A percentile compares a stretch with the other conserved stretches of the same genome.
phyloP scores from a whole-genome alignment of 2,329 filamentous ascomycete genomes.

The Sporothrix luriei region DNA sequence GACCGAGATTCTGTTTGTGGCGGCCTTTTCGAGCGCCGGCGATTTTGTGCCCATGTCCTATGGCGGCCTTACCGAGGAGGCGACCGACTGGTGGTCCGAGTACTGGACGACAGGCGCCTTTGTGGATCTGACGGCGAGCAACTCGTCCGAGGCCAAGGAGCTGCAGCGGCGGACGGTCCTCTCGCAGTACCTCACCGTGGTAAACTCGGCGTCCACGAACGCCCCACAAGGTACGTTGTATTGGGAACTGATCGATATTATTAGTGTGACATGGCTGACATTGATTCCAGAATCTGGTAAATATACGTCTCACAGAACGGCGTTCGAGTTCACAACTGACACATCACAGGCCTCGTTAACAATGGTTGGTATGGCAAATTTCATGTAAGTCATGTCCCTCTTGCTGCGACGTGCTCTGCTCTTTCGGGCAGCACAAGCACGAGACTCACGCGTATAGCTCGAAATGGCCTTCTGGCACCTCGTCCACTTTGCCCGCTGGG shows the following conservation, averaged over 20 bases:
- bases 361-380: constrained; percentile 62
- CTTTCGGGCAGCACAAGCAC: background rate
- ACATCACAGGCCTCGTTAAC: constrained; percentile 50
- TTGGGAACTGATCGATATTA: constrained; percentile 31
- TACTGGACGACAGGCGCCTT: constrained; percentile 58
- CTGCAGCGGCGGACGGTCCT: constrained; percentile 57
- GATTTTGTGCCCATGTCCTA: constrained; percentile 38
- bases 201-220: constrained; percentile 55
- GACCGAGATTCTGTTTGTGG: constrained; percentile 41
- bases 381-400: constrained; percentile 43
- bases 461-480: constrained; percentile 60
- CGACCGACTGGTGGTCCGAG: constrained; percentile 50
- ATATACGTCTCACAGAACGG: background rate
- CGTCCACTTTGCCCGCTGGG: constrained; percentile 55
- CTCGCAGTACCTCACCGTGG: constrained; percentile 56
- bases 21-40: constrained; percentile 42
- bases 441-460: constrained; percentile 40
- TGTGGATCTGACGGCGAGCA: constrained; percentile 50
- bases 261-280: background rate
- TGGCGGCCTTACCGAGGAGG: constrained; percentile 40
- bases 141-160: constrained; percentile 46
- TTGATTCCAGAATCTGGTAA: constrained; percentile 24
- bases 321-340: background rate
- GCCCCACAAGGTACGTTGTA: constrained; percentile 49
- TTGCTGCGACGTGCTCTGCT: too few relatives aligned